Conservation (phyloP, 768 basidiomycete species). For the Lyophyllum atratum region DNA sequence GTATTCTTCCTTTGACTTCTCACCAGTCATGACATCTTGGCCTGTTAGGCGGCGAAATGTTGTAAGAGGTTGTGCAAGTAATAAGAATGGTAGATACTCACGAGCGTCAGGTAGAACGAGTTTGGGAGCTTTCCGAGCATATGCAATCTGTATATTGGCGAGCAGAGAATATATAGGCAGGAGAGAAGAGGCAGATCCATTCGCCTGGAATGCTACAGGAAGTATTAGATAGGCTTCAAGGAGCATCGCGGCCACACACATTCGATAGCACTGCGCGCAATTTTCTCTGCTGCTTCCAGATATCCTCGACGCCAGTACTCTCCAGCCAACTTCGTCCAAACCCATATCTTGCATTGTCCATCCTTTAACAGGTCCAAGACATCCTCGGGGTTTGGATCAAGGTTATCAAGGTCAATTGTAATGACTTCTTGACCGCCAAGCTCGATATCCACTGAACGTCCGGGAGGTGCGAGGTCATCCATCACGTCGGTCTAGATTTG, state of each 20-base stretch:
- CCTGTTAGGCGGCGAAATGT: slow-evolving; percentile 37
- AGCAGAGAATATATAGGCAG: slow-evolving; percentile 80
- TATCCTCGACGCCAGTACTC: slow-evolving; percentile 87
- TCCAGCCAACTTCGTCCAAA: slow-evolving; percentile 82
- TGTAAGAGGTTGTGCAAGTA: not conserved
- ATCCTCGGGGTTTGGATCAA: slow-evolving; percentile 78
- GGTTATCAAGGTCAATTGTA: slow-evolving; percentile 85
- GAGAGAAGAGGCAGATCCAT: slow-evolving; percentile 50
- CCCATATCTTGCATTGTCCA: slow-evolving; percentile 68
- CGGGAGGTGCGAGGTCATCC: slow-evolving; percentile 37
- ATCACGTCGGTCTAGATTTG: slow-evolving; percentile 20
- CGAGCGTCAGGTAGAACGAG: slow-evolving; percentile 70
- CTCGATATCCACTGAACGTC: slow-evolving; percentile 72
- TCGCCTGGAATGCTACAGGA: slow-evolving; percentile 50
- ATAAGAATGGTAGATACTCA: slow-evolving; percentile 37
- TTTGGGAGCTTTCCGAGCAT: slow-evolving; percentile 85
- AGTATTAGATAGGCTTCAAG: slow-evolving; percentile 16
- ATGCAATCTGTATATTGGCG: slow-evolving; percentile 82
- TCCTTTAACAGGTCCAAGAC: slow-evolving; percentile 73
- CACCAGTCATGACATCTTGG: slow-evolving; percentile 60
- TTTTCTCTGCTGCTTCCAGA: slow-evolving; percentile 74
- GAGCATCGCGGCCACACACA: slow-evolving; percentile 36
- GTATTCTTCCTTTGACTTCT: slow-evolving; percentile 68
- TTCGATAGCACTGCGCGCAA: slow-evolving; percentile 66
- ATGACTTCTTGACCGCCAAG: slow-evolving; percentile 84